Conservation (phyloP, 2,329 filamentous ascomycete genomes). For the Apiospora marii region DNA sequence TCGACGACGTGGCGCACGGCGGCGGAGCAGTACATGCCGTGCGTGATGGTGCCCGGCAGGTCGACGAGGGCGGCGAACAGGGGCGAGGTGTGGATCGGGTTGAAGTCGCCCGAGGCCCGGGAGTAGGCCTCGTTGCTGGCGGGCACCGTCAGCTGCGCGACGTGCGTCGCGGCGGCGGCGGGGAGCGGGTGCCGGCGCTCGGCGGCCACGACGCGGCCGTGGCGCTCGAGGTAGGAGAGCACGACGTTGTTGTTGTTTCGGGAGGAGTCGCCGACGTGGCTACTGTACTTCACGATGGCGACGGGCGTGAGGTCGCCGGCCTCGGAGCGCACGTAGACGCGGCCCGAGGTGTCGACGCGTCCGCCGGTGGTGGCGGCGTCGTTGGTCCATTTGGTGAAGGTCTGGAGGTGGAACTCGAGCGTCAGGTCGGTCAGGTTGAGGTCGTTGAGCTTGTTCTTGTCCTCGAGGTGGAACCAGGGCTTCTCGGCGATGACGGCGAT, state of each 20-base stretch:
- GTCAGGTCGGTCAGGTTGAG: constrained; percentile 63
- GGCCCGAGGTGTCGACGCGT: constrained; percentile 86
- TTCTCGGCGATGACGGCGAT: constrained; percentile 92
- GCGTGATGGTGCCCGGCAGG: constrained; percentile 48
- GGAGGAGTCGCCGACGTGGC: constrained; percentile 78
- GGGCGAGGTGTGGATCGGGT: constrained; percentile 49
- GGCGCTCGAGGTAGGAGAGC: constrained; percentile 87
- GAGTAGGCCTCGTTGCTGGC: constrained; percentile 39
- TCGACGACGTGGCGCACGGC: constrained; percentile 40
- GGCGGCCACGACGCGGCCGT: constrained; percentile 23
- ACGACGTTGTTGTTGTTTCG: constrained; percentile 84
- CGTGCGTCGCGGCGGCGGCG: not conserved
- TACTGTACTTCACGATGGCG: constrained; percentile 92
- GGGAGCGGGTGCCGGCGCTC: not conserved
- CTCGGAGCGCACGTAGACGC: constrained; percentile 66
- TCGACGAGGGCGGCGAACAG: constrained; percentile 45
- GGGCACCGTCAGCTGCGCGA: constrained; percentile 29
- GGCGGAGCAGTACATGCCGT: constrained; percentile 50
- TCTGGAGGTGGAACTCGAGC: constrained; percentile 91
- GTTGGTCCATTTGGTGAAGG: constrained; percentile 87
- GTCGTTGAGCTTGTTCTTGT: constrained; percentile 78
- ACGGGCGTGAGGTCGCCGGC: constrained; percentile 86
- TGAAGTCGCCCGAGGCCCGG: constrained; percentile 46
- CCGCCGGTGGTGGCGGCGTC: constrained; percentile 71
- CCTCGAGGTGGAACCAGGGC: constrained; percentile 91